Conservation (phyloP, 352 stramenopile genomes). For the Phytopythium chamaehyphon region DNA sequence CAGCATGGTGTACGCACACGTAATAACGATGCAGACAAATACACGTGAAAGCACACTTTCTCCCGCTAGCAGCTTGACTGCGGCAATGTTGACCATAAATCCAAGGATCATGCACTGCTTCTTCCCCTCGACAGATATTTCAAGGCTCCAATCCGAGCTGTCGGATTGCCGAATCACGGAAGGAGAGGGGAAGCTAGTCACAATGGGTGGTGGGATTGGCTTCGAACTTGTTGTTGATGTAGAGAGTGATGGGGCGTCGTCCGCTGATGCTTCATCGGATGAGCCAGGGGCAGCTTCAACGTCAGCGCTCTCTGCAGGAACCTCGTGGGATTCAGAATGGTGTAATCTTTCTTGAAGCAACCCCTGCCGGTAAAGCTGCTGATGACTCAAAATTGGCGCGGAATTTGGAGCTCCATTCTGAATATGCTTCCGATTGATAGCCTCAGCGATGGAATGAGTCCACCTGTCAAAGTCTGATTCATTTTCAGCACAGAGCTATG, state of each 20-base stretch:
- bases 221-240: constrained; percentile 4
- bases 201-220: constrained; percentile 28
- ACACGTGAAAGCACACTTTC: constrained; percentile 69
- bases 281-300: not conserved
- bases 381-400: constrained; percentile 48
- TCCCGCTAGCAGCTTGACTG: constrained; percentile 54
- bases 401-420: constrained; percentile 13
- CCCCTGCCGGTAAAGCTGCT: constrained; percentile 74
- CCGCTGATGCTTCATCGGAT: constrained; percentile 4
- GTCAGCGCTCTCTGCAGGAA: not conserved
- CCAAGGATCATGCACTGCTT: constrained; percentile 74
- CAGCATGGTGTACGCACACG: constrained; percentile 35
- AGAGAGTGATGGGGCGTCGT: not conserved
- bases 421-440: constrained; percentile 72
- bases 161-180: constrained; percentile 13
- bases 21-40: constrained; percentile 50
- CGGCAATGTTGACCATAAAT: constrained; percentile 76
- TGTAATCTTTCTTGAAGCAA: constrained; percentile 54
- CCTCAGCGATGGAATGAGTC: constrained; percentile 69
- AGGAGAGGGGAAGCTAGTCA: constrained; percentile 27
- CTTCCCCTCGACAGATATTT: constrained; percentile 53
- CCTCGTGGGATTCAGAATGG: constrained; percentile 7
- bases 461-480: constrained; percentile 77
- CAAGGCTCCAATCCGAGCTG: constrained; percentile 41
- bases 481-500: constrained; percentile 63